phyloP scores from a whole-genome alignment of 768 basidiomycete species.

The Xanthoconium purpureum region DNA sequence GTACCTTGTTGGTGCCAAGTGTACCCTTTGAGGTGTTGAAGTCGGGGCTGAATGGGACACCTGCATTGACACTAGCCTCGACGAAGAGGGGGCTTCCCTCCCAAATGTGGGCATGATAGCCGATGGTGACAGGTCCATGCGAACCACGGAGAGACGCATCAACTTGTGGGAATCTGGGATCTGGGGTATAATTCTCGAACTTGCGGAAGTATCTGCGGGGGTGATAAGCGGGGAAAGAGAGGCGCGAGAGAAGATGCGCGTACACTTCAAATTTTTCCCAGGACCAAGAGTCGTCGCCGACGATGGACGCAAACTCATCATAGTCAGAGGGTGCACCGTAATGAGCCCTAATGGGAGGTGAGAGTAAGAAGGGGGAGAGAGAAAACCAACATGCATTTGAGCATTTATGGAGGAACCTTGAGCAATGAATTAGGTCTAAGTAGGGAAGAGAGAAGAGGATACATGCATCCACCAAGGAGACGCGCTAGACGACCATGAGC shows the following conservation, averaged over 20 bases:
- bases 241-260: slow-evolving; percentile 6
- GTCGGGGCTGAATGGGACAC: slow-evolving; percentile 52
- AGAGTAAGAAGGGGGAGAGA: not conserved
- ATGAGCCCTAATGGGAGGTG: slow-evolving; percentile 40
- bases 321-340: slow-evolving; percentile 67
- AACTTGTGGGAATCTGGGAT: slow-evolving; percentile 49
- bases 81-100: slow-evolving; percentile 50
- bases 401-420: slow-evolving; percentile 67
- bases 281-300: slow-evolving; percentile 54
- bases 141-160: slow-evolving; percentile 45
- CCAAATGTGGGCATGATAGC: slow-evolving; percentile 51
- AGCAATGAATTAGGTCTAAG: not conserved
- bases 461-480: slow-evolving; percentile 71
- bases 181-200: slow-evolving; percentile 58
- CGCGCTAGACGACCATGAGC: slow-evolving; percentile 44
- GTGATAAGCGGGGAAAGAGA: not conserved
- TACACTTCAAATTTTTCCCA: slow-evolving; percentile 53
- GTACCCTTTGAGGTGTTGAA: slow-evolving; percentile 58
- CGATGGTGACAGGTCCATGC: slow-evolving; percentile 56
- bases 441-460: not conserved
- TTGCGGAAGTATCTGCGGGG: slow-evolving; percentile 60
- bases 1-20: slow-evolving; percentile 58
- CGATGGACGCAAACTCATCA: slow-evolving; percentile 58
- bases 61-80: slow-evolving; percentile 46
- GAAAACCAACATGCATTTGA: slow-evolving; percentile 33